Percentiles rank a stretch among this genome's conserved stretches.
phyloP scores from a whole-genome alignment of 345 rosid species.

The Arabis alpina region DNA sequence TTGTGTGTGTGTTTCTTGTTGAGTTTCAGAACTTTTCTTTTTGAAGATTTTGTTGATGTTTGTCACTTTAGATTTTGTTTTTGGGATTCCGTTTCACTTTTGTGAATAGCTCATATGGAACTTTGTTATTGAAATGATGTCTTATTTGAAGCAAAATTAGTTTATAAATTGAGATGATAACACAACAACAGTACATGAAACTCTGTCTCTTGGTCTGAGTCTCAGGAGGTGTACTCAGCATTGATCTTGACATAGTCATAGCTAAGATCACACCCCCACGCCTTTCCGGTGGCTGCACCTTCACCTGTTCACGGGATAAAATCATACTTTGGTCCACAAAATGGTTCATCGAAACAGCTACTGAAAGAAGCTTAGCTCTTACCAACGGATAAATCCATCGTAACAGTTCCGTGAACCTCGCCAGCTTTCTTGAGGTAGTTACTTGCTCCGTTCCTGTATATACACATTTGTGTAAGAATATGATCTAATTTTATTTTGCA shows the following conservation, averaged over 20 bases:
- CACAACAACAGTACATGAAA: conserved; percentile 24
- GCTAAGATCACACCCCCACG: conserved; percentile 92
- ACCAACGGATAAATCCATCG: conserved; percentile 68
- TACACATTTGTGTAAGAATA: conserved; percentile 6
- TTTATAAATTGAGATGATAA: conserved; percentile 2
- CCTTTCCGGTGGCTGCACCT: conserved; percentile 65
- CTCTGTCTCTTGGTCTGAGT: not conserved
- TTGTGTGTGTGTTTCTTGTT: conserved; percentile 1
- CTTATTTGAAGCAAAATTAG: conserved; percentile 15
- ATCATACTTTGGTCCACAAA: not conserved
- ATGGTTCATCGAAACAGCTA: not conserved
- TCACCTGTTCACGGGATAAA: conserved; percentile 49
- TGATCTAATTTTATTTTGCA: not conserved
- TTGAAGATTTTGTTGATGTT: conserved; percentile 14
- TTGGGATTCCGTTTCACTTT: conserved; percentile 3
- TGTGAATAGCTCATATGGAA: conserved; percentile 8
- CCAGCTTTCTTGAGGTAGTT: conserved; percentile 75
- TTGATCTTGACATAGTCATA: conserved; percentile 89
- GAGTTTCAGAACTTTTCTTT: not conserved
- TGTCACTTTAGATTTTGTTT: not conserved
- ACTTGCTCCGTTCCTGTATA: conserved; percentile 70
- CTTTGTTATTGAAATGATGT: conserved; percentile 11
- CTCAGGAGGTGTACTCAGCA: conserved; percentile 82
- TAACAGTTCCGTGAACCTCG: conserved; percentile 79
- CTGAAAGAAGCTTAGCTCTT: conserved; percentile 35